Evolutionary conservation across 352 stramenopile genomes (phyloP), one percentile per base, ranked within the genome.

Genomic region (Phytophthora citrophthora): DNA sequence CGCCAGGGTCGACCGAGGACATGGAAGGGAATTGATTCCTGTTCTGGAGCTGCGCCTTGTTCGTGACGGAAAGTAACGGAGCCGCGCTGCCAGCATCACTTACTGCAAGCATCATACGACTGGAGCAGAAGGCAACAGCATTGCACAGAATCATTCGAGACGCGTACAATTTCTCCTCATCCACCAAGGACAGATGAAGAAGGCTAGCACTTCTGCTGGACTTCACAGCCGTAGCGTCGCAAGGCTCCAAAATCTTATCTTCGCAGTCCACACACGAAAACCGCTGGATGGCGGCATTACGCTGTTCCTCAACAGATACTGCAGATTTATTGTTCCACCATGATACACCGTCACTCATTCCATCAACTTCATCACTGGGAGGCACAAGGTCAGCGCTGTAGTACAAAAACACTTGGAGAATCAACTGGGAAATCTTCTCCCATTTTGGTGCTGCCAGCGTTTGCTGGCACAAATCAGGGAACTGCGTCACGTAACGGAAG

Each of bases 121-220:
- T 89, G 10, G 76, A 66, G 53, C 87, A 95, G 61, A 89, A 92
- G 39, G 87, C 83, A 2, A 79, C 76, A 11, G 83, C 64, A 60
- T 94, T 93, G 66, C 83, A 94, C 50, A 93, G 24, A 9, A 94
- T 87, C 83, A 95, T 89, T 27, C 85, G 78, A 32, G 83, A 89
- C 27, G 83, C 81, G 55, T 93, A 90, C 54, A 93, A 59, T 65
- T 94, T 93, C 40, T 90, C 81, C 50, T 95, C 83, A 12, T 86
- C 82, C 56, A 94, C 86, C 11, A 90, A 62, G 9, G 84, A 86
- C 29, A 91, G 61, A 16, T 77, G 77, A 41, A 93, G 59, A 31
- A 93, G 32, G 2, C 63, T 69, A 15, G 73, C 55, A 32, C 64
- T 71, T 34, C 69, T 57, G 57, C 61, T 76, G 27, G 69, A 70